These are phyloP conservation scores for Sclerotiophoma versabilis DNA, from an alignment of 2,329 filamentous ascomycete species.

Conservation along the genomic window DNA sequence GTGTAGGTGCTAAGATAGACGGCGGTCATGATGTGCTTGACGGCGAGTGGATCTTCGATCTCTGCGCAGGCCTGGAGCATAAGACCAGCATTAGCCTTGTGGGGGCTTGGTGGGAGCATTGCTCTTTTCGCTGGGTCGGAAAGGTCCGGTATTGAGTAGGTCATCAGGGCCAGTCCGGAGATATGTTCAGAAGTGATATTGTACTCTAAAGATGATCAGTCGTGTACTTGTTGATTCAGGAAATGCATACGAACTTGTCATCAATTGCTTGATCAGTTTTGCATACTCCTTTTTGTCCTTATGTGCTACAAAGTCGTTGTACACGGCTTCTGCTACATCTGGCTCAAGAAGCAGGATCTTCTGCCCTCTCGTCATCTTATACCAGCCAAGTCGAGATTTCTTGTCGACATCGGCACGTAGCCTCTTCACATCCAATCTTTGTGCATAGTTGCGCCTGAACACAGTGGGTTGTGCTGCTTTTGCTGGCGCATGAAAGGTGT, in stretches of 20 bases:
- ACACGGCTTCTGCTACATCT: constrained; percentile 31
- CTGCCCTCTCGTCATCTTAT: constrained; percentile 26
- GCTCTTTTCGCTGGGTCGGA: constrained; percentile 26
- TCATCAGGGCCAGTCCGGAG: constrained; percentile 35
- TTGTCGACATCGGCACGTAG: constrained; percentile 31
- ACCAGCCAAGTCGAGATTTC: constrained; percentile 29
- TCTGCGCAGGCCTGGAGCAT: constrained; percentile 41
- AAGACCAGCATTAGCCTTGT: constrained; percentile 24
- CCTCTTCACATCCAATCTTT: constrained; percentile 24
- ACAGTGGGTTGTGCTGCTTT: background rate
- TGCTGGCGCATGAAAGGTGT: background rate
- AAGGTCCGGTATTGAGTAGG: constrained; percentile 35
- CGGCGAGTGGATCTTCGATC: constrained; percentile 36
- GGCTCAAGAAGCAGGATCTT: constrained; percentile 24
- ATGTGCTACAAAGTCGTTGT: constrained; percentile 33
- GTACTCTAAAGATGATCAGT: constrained; percentile 33
- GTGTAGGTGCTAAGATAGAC: constrained; percentile 28
- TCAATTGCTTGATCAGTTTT: constrained; percentile 6
- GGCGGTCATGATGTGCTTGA: constrained; percentile 39
- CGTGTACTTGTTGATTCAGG: background rate
- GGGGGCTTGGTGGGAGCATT: constrained; percentile 33
- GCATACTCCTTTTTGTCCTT: constrained; percentile 28
- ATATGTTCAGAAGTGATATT: constrained; percentile 32
- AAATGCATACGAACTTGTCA: background rate
- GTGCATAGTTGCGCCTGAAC: constrained; percentile 24